phyloP scores from a whole-genome alignment of 345 rosid genomes.

The Brassica rapa region DNA sequence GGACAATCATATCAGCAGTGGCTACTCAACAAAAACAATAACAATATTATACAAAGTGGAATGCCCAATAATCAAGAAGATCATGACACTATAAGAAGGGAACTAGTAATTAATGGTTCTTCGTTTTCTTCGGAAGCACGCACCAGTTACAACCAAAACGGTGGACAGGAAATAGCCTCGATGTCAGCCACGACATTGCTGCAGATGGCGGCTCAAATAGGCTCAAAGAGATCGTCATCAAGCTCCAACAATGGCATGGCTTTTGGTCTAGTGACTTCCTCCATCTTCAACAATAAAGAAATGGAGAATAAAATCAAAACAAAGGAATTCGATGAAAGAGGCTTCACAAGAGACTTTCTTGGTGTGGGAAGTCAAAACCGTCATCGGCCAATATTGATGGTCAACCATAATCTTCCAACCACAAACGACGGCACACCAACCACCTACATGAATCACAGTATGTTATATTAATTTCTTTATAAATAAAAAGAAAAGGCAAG shows the following conservation, averaged over 20 bases:
- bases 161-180: constrained; percentile 37
- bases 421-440: constrained; percentile 39
- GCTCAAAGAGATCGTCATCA: constrained; percentile 56
- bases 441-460: constrained; percentile 19
- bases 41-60: constrained; percentile 31
- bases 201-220: constrained; percentile 86
- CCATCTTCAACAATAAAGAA: constrained; percentile 28
- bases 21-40: constrained; percentile 30
- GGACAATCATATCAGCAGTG: constrained; percentile 35
- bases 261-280: constrained; percentile 41
- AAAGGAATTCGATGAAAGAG: constrained; percentile 37
- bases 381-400: constrained; percentile 38
- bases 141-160: not conserved
- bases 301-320: constrained; percentile 5
- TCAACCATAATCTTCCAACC: constrained; percentile 47
- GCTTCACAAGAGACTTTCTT: constrained; percentile 70
- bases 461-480: not conserved
- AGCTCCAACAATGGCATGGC: constrained; percentile 1
- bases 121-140: constrained; percentile 28
- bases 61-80: constrained; percentile 32
- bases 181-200: constrained; percentile 89
- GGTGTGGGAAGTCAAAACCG: constrained; percentile 54
- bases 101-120: constrained; percentile 5
- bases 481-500: not conserved
- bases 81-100: constrained; percentile 9